Conservation (phyloP, 495 filamentous ascomycete species). For the Ramalina intermedia region DNA sequence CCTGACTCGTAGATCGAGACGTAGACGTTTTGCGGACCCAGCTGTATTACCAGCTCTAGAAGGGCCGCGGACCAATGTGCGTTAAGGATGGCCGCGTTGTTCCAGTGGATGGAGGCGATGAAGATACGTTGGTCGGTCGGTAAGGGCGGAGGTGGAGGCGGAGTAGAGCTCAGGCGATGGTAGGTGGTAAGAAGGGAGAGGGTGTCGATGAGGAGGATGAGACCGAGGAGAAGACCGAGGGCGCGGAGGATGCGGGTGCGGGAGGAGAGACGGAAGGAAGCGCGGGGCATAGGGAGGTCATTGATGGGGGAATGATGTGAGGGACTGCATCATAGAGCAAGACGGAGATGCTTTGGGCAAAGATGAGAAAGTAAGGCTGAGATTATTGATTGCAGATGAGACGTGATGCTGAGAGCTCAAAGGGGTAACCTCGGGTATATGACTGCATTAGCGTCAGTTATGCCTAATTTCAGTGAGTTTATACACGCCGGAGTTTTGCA, state of each 20-base stretch:
- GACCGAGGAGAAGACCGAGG: constrained; percentile 8
- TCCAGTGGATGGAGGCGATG: constrained; percentile 58
- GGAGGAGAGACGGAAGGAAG: constrained; percentile 14
- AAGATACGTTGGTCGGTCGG: constrained; percentile 32
- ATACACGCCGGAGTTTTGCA: no score
- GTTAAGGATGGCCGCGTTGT: constrained; percentile 48
- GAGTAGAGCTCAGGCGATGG: not conserved
- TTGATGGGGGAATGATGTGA: no score
- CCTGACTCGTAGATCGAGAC: constrained; percentile 59
- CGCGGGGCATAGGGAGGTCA: not conserved
- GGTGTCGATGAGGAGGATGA: constrained; percentile 14
- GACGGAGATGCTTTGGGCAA: no score
- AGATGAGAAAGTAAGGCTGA: no score
- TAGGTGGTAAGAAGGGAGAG: constrained; percentile 7
- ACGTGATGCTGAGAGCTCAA: no score
- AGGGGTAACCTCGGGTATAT: no score
- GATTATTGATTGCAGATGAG: no score
- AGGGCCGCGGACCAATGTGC: constrained; percentile 48
- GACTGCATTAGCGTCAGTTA: no score
- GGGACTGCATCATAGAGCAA: no score
- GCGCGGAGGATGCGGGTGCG: constrained; percentile 12
- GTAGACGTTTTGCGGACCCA: constrained; percentile 55
- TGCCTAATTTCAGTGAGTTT: no score
- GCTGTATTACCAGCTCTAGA: constrained; percentile 34
- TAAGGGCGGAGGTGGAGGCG: not conserved